A percentile compares a stretch with the other conserved stretches of the same genome.
Conservation (phyloP, 768 basidiomycete genomes). For the Cystobasidiopsis lactophilus region DNA sequence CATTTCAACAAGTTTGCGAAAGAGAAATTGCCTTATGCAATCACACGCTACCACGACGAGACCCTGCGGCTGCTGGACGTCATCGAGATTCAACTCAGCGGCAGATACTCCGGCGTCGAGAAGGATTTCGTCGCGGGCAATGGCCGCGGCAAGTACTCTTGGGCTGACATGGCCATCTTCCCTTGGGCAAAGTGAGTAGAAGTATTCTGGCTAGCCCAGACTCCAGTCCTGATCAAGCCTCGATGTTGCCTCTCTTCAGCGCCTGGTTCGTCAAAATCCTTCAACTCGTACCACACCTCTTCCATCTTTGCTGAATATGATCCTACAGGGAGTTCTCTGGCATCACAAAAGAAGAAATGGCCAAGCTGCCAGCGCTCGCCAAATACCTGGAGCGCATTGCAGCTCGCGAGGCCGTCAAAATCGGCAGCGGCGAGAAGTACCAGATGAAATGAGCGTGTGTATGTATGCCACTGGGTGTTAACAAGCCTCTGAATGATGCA, state of each 20-base stretch:
- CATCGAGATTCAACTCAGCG: background rate
- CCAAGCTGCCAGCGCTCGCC: conserved; percentile 4
- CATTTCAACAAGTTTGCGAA: background rate
- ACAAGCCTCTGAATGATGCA: background rate
- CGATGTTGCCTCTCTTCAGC: background rate
- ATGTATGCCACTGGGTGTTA: background rate
- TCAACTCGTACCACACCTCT: no score
- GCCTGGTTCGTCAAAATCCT: no score
- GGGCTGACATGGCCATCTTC: background rate
- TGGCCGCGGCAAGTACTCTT: background rate
- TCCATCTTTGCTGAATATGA: no score
- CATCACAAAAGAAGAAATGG: background rate
- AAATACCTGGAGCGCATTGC: conserved; percentile 13
- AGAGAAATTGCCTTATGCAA: background rate
- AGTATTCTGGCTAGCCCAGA: background rate
- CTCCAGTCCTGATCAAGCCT: background rate
- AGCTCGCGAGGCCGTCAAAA: conserved; percentile 4
- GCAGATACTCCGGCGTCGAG: background rate
- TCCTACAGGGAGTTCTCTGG: background rate
- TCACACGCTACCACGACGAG: background rate
- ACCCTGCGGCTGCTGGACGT: background rate
- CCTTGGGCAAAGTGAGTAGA: background rate
- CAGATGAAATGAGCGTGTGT: background rate
- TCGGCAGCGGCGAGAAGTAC: background rate
- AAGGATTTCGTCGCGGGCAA: background rate